Conservation (phyloP, 306 rosid species). For the Dalbergia cochinchinensis region DNA sequence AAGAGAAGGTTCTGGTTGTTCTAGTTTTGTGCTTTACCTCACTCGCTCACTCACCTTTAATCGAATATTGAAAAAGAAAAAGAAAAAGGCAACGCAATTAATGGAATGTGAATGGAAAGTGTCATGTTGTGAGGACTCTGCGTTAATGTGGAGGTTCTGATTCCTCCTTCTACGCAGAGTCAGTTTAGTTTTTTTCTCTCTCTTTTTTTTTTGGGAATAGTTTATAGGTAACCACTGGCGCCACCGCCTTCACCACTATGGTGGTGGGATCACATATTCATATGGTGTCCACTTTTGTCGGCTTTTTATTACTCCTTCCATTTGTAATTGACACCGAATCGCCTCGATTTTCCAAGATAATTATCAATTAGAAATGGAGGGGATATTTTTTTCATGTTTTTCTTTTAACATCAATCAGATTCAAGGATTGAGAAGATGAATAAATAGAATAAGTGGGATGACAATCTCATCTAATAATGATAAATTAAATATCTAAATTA, state of each 20-base stretch:
- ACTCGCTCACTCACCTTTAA: conserved; percentile 7
- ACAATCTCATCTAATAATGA: no score
- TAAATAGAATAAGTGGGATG: no score
- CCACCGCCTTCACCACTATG: not conserved
- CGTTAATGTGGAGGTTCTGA: not conserved
- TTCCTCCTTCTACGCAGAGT: conserved; percentile 29
- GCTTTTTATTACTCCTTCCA: not conserved
- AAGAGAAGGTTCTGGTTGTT: conserved; percentile 59
- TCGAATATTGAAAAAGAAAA: conserved; percentile 6
- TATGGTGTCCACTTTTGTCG: not conserved
- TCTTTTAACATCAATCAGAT: no score
- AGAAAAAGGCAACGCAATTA: conserved; percentile 39
- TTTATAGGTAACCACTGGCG: not conserved
- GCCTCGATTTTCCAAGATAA: no score
- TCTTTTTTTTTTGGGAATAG: not conserved
- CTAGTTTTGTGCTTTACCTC: conserved; percentile 32
- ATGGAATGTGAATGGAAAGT: conserved; percentile 41
- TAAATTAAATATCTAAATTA: no score
- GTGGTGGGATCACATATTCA: conserved; percentile 26
- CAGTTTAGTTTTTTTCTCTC: not conserved
- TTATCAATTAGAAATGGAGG: no score
- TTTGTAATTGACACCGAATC: no score
- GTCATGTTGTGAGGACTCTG: conserved; percentile 31
- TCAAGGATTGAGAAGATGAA: no score
- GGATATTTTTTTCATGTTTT: no score